Evolutionary conservation across 2,329 filamentous ascomycete genomes (phyloP).

Genomic region (Pseudocercospora musae): DNA sequence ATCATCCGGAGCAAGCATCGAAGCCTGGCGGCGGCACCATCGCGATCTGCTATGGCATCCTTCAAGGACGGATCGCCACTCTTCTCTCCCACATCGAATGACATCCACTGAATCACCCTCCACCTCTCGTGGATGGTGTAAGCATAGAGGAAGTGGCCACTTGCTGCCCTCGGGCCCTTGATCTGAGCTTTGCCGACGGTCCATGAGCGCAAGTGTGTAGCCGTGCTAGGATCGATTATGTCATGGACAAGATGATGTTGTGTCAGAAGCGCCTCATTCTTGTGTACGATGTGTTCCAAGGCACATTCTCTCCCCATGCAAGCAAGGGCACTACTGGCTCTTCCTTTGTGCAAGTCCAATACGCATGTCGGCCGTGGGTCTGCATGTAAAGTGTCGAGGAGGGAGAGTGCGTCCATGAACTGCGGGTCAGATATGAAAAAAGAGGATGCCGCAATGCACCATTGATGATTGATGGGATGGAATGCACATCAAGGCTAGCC

Average conservation of each 20-base stretch:
- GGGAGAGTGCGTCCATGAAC: slow-evolving; percentile 5
- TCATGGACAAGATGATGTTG: slow-evolving; percentile 7
- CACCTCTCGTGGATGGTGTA: slow-evolving; percentile 18
- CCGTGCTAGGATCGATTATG: slow-evolving; percentile 4
- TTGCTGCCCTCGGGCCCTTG: not conserved
- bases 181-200: not conserved
- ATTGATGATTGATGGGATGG: not conserved
- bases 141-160: slow-evolving; percentile 1
- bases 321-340: not conserved
- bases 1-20: slow-evolving; percentile 18
- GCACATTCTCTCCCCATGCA: not conserved
- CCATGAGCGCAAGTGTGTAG: not conserved
- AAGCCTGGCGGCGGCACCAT: slow-evolving; percentile 15
- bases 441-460: not conserved
- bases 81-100: not conserved
- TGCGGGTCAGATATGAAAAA: no score
- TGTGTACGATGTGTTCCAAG: not conserved
- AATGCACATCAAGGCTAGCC: not conserved
- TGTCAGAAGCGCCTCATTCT: slow-evolving; percentile 5
- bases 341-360: slow-evolving; percentile 7
- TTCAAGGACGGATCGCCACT: not conserved
- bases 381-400: slow-evolving; percentile 12
- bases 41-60: slow-evolving; percentile 14
- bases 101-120: slow-evolving; percentile 18
- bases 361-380: slow-evolving; percentile 20